Percentiles rank a stretch among this genome's conserved stretches.
phyloP scores from a whole-genome alignment of 768 basidiomycete species.

The Dentipellis fragilis region DNA sequence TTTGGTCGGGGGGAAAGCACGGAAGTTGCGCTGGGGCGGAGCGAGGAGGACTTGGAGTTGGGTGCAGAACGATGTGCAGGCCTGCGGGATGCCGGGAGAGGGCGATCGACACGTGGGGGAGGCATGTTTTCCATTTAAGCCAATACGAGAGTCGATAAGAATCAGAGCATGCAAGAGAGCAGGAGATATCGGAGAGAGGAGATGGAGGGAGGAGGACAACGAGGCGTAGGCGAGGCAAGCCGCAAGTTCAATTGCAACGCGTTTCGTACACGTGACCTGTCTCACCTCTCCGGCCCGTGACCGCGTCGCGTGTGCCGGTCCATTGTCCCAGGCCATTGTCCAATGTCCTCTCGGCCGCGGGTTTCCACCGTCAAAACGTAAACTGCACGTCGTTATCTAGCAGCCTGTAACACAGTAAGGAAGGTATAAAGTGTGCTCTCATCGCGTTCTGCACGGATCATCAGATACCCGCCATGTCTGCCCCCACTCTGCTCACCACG shows the following conservation, averaged over 20 bases:
- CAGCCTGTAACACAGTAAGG: neutral
- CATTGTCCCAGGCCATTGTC: neutral
- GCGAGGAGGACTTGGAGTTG: conserved; percentile 10
- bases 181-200: neutral
- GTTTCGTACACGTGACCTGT: neutral
- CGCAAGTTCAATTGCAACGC: neutral
- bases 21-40: neutral
- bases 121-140: neutral
- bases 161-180: neutral
- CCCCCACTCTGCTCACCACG: conserved; percentile 24
- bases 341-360: neutral
- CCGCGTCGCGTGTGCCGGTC: neutral
- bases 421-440: neutral
- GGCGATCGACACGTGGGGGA: neutral
- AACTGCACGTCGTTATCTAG: neutral
- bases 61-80: neutral
- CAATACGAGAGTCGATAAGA: neutral
- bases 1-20: conserved; percentile 9
- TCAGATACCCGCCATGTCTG: conserved; percentile 10
- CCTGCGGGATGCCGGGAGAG: neutral
- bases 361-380: neutral
- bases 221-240: neutral
- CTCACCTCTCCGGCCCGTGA: neutral
- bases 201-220: neutral
- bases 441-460: neutral